phyloP scores from a whole-genome alignment of 2,329 filamentous ascomycete genomes.

The Aspergillus persii region DNA sequence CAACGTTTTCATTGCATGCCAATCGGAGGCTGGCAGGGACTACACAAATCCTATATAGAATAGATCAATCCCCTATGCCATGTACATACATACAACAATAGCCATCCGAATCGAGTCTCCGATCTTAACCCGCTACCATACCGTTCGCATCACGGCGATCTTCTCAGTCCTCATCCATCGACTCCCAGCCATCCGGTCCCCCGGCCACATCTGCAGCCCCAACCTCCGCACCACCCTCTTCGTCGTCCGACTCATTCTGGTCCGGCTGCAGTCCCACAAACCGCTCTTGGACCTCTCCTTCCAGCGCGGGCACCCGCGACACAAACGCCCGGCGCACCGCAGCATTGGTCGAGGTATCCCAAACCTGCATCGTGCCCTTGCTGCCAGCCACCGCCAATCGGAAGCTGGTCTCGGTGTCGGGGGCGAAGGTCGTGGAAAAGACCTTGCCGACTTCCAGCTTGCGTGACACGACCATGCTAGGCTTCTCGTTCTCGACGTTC shows the following conservation, averaged over 20 bases:
- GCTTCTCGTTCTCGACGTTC: conserved; percentile 79
- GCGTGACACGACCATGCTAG: conserved; percentile 84
- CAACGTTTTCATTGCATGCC: conserved; percentile 18
- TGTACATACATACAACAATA: background rate
- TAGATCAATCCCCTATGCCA: background rate
- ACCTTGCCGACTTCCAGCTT: conserved; percentile 94
- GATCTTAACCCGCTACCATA: background rate
- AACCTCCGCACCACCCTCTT: conserved; percentile 55
- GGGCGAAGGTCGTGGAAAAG: conserved; percentile 86
- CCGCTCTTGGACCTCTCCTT: conserved; percentile 68
- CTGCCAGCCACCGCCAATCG: conserved; percentile 89
- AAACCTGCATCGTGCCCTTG: conserved; percentile 87
- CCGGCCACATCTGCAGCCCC: conserved; percentile 46
- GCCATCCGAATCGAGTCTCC: background rate
- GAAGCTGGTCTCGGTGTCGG: conserved; percentile 88
- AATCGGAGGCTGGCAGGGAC: background rate
- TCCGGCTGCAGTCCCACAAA: conserved; percentile 69
- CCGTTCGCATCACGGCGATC: background rate
- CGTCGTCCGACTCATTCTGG: conserved; percentile 66
- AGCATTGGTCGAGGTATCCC: conserved; percentile 93
- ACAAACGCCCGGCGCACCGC: conserved; percentile 84
- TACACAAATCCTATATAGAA: background rate
- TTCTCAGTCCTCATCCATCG: conserved; percentile 52
- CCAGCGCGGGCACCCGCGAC: conserved; percentile 60
- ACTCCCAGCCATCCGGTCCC: conserved; percentile 51